Evolutionary conservation across 306 rosid species (phyloP).

Genomic region (Prunus armeniaca): DNA sequence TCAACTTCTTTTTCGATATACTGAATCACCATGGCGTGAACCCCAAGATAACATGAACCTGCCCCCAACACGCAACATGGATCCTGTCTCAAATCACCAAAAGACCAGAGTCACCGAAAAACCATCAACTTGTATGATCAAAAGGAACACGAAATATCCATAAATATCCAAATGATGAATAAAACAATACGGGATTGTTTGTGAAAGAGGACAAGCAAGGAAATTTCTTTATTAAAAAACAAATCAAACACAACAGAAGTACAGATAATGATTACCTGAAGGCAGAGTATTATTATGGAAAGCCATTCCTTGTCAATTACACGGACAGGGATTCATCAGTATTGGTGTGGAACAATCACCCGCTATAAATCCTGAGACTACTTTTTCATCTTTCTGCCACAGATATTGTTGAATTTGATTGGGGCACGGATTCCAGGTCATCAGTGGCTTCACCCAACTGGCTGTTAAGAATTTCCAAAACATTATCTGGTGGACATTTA

Average conservation of each 20-base stretch:
- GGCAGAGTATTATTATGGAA: conserved; percentile 3
- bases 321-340: conserved; percentile 23
- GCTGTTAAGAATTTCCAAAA: conserved; percentile 47
- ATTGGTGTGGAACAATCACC: conserved; percentile 21
- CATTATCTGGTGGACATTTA: conserved; percentile 80
- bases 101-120: neutral
- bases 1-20: neutral
- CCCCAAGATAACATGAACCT: neutral
- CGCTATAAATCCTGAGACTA: conserved; percentile 18
- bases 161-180: neutral
- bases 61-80: neutral
- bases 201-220: neutral
- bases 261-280: conserved; percentile 14
- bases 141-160: too few species aligned
- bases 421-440: conserved; percentile 16
- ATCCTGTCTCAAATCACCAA: neutral
- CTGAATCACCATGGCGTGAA: neutral
- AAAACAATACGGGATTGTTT: neutral
- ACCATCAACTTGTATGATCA: neutral
- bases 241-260: neutral
- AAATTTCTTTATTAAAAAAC: neutral
- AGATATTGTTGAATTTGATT: conserved; percentile 42
- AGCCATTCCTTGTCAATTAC: conserved; percentile 28
- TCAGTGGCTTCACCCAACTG: conserved; percentile 40
- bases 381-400: conserved; percentile 31